Evolutionary conservation across 768 basidiomycete species (phyloP), one percentile per base, ranked within the genome.

Genomic region (Boletus pseudo-olivaceus): DNA sequence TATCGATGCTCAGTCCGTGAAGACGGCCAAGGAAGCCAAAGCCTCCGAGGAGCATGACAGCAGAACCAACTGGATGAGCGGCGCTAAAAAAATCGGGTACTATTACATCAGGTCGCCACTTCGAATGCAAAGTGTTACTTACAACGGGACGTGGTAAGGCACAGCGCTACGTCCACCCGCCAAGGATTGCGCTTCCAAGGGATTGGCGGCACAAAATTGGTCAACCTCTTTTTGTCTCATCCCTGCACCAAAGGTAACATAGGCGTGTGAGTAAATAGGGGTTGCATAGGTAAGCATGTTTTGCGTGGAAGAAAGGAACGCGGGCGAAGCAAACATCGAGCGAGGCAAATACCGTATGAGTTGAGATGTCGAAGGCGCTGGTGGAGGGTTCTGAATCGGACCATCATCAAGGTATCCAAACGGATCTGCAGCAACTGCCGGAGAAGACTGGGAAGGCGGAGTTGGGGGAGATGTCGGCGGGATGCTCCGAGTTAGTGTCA

Each of bases 21-120:
- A 93, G 72, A 48, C 94, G 80, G 48, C 90, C 85, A 41, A 94
- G 75, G 73, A 96, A 86, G 1, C 94, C 94, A 63, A 96, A 96
- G 1, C 94, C 94, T 17, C 90, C 93, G 4, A 90, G 78, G 55
- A 91, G 72, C 88, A 91, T 88, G 54, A 88, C 82, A 10, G 85
- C 84, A 49, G 88, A 88, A 15, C 90, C 88, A 4, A 81, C 84
- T 4, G 90, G 89, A 62, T 92, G 88, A 26, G 90, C 88, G 33
- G 88, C 78, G 56, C 88, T 90, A n/a, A 43, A n/a, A 43, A 42
- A 51, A 51, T 40, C 58, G 35, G 23, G 2, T 23, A 55, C 55
- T n/a, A 41, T 54, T 55, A 19, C 29, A 20, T 45, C 39, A 38
- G 35, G 38, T 23, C 30, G 19, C 61, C 12, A 54, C 47, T 27